Base-by-base conservation (phyloP, 352 stramenopile species). In the Phytopythium helicoides region DNA sequence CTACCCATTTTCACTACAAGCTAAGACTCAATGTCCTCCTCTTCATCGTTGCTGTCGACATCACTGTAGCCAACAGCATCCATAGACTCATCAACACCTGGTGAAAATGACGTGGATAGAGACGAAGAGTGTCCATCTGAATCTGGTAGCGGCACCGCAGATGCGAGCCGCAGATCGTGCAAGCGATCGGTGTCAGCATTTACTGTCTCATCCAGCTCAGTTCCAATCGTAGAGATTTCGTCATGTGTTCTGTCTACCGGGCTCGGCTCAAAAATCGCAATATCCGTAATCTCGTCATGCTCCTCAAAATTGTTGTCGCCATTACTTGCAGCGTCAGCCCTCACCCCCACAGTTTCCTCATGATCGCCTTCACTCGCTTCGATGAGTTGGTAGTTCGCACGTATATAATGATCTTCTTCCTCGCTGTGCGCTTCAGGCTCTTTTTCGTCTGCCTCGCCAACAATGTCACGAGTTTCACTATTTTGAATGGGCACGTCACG, bases 121-220 rank as follows among this genome's bases (percentile, higher is more conserved):
- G 39, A 23, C 28, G 33, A 34, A 23, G 33, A 56, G 49, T 49
- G 45, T 40, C 33, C 51, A 14, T 68, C 54, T 26, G 59, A 59
- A 6, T 35, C 12, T 25, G 55, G 55, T 10, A 65, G 39, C 16
- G 60, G 37, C 3, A 58, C 36, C 21, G 54, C 35, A 28, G 58
- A 45, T 38, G 58, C 58, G 15, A 68, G 18, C 2, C 47, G 47
- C 47, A 31, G 42, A 33, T 42, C 22, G 21, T 23, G 28, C 47
- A 35, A 53, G 5, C 28, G 28, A 33, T 33, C 28, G 28, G 28
- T 33, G 28, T 12, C 44, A 18, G 26, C n/a, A 5, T 39, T 33
- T 38, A 11, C 8, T 3, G 16, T 31, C 23, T 16, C 25, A 9
- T n/a, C 22, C 16, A 25, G 22, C 16, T 44, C 37, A n/a, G 40